Conservation (phyloP, 805 yeast species). For the Spathaspora passalidarum region DNA sequence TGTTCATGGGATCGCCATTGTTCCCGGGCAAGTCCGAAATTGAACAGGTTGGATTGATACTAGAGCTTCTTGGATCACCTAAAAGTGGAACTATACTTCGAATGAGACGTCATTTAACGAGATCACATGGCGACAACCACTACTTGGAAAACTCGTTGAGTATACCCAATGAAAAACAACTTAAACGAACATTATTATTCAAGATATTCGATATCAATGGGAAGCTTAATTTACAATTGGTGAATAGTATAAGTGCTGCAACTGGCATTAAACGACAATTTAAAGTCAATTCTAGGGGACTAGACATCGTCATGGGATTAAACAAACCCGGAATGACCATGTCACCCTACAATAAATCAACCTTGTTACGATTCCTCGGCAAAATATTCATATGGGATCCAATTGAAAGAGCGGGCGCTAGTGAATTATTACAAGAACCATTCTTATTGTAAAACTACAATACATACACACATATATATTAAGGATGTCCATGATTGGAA, state of each 20-base stretch:
- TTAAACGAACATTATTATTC: slow-evolving; percentile 33
- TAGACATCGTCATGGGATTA: slow-evolving; percentile 29
- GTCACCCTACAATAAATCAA: not conserved
- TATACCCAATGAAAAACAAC: slow-evolving; percentile 25
- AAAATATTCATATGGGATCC: slow-evolving; percentile 38
- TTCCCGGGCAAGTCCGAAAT: slow-evolving; percentile 50
- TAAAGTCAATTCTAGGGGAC: slow-evolving; percentile 24
- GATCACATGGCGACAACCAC: slow-evolving; percentile 9
- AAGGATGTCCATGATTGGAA: slow-evolving; percentile 55
- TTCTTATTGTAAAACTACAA: no score
- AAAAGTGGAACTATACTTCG: slow-evolving; percentile 34
- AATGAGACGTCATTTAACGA: slow-evolving; percentile 35
- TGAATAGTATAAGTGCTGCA: slow-evolving; percentile 17
- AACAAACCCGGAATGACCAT: not conserved
- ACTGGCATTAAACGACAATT: slow-evolving; percentile 17
- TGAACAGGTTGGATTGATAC: slow-evolving; percentile 42
- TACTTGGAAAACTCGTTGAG: not conserved
- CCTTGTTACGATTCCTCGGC: slow-evolving; percentile 25
- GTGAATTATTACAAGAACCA: slow-evolving; percentile 19
- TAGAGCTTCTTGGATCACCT: slow-evolving; percentile 50
- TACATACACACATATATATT: not conserved
- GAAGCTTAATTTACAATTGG: slow-evolving; percentile 30
- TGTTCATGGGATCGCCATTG: slow-evolving; percentile 36
- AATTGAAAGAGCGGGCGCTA: slow-evolving; percentile 24
- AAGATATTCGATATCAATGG: slow-evolving; percentile 39